Conservation (phyloP, 2,329 filamentous ascomycete genomes). For the Emergomyces pasteurianus region DNA sequence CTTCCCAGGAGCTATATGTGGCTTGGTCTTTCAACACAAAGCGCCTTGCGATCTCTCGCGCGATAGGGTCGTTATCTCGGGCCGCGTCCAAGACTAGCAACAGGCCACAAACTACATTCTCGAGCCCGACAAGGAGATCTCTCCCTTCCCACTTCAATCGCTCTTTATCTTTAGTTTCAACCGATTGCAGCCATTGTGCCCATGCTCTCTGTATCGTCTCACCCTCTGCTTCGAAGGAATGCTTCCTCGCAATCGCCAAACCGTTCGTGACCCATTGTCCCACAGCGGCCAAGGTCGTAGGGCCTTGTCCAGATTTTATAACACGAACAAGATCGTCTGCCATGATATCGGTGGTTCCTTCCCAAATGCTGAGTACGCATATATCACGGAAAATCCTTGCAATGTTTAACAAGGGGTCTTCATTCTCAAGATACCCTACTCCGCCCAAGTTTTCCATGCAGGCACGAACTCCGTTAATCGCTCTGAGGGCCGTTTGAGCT, state of each 20-base stretch:
- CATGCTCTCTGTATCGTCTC: slow-evolving; percentile 16
- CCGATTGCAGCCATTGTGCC: slow-evolving; percentile 8
- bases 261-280: slow-evolving; percentile 35
- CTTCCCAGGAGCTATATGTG: slow-evolving; percentile 6
- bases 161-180: slow-evolving; percentile 12
- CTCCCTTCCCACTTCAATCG: slow-evolving; percentile 21
- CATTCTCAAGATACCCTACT: slow-evolving; percentile 22
- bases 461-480: slow-evolving; percentile 14
- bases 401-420: slow-evolving; percentile 52
- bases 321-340: slow-evolving; percentile 39
- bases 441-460: slow-evolving; percentile 24
- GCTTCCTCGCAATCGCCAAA: slow-evolving; percentile 34
- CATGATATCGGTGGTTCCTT: slow-evolving; percentile 59
- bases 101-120: slow-evolving; percentile 20
- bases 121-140: slow-evolving; percentile 19
- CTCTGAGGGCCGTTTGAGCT: slow-evolving; percentile 16
- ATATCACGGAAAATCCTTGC: slow-evolving; percentile 54
- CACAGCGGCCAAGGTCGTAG: slow-evolving; percentile 13
- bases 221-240: slow-evolving; percentile 33
- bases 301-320: slow-evolving; percentile 19
- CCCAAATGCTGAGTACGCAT: slow-evolving; percentile 54
- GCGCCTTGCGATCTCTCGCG: slow-evolving; percentile 16
- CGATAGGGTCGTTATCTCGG: slow-evolving; percentile 20
- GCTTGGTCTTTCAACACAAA: slow-evolving; percentile 6
- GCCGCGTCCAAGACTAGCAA: slow-evolving; percentile 23